phyloP scores from a whole-genome alignment of 1,284 basidiomycete genomes.

The Ganoderma meredithae region DNA sequence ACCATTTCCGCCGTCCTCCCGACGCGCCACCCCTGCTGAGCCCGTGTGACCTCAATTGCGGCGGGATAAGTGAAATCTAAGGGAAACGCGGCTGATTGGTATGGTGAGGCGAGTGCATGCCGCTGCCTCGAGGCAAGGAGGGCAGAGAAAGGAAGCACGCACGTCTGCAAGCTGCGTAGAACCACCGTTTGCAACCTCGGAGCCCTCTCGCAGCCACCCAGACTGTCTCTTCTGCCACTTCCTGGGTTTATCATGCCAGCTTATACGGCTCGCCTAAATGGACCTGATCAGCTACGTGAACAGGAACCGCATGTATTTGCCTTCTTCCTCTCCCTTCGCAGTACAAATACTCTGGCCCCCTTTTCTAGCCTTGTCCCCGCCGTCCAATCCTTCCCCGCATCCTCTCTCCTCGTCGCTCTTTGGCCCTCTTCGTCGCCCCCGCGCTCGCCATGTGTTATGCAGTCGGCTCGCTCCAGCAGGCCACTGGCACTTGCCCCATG shows the following conservation, averaged over 20 bases:
- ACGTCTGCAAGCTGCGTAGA: constrained; percentile 35
- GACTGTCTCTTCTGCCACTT: constrained; percentile 31
- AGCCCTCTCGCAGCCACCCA: constrained; percentile 33
- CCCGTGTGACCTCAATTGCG: neutral
- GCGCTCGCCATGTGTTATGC: constrained; percentile 71
- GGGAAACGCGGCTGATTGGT: constrained; percentile 20
- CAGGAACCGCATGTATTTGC: constrained; percentile 57
- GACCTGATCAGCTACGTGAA: constrained; percentile 53
- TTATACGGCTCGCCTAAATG: constrained; percentile 44
- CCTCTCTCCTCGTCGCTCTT: constrained; percentile 33
- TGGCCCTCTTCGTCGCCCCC: constrained; percentile 30
- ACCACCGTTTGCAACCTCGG: constrained; percentile 36
- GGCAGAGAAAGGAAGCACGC: constrained; percentile 43
- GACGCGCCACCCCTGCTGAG: neutral
- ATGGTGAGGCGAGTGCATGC: constrained; percentile 35
- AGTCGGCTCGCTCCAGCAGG: constrained; percentile 70
- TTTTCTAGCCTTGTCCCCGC: constrained; percentile 44
- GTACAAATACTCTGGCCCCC: constrained; percentile 54
- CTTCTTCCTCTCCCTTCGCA: constrained; percentile 51
- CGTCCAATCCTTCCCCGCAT: constrained; percentile 40
- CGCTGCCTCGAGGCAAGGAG: constrained; percentile 45
- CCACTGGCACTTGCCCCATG: constrained; percentile 75
- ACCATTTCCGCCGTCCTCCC: neutral
- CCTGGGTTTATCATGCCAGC: constrained; percentile 40
- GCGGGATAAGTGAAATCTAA: constrained; percentile 28